Conservation (phyloP, 768 basidiomycete species). For the Infundibulicybe gibba region DNA sequence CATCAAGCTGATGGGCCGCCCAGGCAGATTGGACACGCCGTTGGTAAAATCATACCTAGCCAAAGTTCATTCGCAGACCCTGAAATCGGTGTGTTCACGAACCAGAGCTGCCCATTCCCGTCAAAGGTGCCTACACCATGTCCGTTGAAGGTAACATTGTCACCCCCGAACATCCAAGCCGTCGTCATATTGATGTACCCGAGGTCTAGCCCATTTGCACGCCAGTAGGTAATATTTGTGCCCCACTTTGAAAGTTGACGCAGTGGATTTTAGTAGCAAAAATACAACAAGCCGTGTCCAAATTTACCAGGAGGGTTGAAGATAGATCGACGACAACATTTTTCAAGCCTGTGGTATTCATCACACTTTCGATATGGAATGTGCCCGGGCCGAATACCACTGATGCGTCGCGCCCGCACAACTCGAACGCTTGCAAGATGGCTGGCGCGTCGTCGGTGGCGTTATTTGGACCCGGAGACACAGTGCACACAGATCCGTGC, state of each 20-base stretch:
- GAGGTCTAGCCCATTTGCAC: conserved; percentile 24
- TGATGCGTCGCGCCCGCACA: conserved; percentile 14
- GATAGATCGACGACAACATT: conserved; percentile 27
- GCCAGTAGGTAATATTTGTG: conserved; percentile 34
- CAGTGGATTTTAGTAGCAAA: not conserved
- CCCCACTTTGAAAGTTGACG: conserved; percentile 17
- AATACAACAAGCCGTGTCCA: not conserved
- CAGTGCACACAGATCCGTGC: conserved; percentile 10
- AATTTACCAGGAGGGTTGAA: conserved; percentile 30
- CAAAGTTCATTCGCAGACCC: not conserved
- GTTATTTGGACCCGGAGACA: conserved; percentile 13
- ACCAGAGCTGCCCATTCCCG: conserved; percentile 39
- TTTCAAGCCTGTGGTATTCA: conserved; percentile 27
- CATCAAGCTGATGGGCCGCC: conserved; percentile 31
- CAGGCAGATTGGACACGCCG: conserved; percentile 31
- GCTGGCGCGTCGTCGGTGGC: conserved; percentile 18
- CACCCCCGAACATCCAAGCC: conserved; percentile 33
- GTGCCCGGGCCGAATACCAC: conserved; percentile 25
- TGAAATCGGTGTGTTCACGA: not conserved
- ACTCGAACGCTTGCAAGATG: conserved; percentile 16
- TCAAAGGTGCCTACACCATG: conserved; percentile 33
- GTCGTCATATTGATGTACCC: conserved; percentile 33
- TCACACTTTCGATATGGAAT: conserved; percentile 28
- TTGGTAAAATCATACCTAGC: conserved; percentile 32
- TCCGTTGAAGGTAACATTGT: conserved; percentile 21